Evolutionary conservation across 305 asterid species (phyloP).

Genomic region (Plantago lanceolata): DNA sequence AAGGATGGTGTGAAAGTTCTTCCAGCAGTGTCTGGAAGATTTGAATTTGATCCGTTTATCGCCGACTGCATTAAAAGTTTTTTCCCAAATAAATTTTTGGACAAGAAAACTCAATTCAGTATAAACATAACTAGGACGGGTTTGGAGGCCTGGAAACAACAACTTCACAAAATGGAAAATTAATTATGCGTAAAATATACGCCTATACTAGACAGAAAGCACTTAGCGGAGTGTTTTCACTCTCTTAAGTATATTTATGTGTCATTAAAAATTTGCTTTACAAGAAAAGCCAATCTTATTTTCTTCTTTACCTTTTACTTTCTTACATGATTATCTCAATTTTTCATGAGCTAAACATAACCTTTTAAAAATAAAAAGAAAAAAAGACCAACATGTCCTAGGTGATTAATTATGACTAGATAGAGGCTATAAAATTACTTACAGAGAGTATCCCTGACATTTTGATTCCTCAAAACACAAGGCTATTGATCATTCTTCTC

Average conservation of each 20-base stretch:
- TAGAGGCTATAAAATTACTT: conserved; percentile 22
- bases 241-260: no score
- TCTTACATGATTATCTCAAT: neutral
- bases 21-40: conserved; percentile 56
- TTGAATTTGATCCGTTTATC: conserved; percentile 66
- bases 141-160: neutral
- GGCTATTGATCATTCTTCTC: conserved; percentile 33
- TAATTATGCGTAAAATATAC: neutral
- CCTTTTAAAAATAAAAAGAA: conserved; percentile 3
- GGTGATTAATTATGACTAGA: conserved; percentile 11
- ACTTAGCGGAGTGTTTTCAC: neutral
- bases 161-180: no score
- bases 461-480: conserved; percentile 32
- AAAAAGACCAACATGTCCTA: conserved; percentile 5
- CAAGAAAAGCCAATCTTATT: no score
- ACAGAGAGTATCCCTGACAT: conserved; percentile 55
- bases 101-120: conserved; percentile 11
- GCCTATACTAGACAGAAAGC: neutral
- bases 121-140: conserved; percentile 1
- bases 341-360: neutral
- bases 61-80: conserved; percentile 47
- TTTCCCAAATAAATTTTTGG: conserved; percentile 20
- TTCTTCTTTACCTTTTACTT: neutral
- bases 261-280: neutral
- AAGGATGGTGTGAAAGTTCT: conserved; percentile 56